These are phyloP conservation scores for Cercospora nicotianae DNA, from an alignment of 2,329 filamentous ascomycete species.

Conservation along the genomic window DNA sequence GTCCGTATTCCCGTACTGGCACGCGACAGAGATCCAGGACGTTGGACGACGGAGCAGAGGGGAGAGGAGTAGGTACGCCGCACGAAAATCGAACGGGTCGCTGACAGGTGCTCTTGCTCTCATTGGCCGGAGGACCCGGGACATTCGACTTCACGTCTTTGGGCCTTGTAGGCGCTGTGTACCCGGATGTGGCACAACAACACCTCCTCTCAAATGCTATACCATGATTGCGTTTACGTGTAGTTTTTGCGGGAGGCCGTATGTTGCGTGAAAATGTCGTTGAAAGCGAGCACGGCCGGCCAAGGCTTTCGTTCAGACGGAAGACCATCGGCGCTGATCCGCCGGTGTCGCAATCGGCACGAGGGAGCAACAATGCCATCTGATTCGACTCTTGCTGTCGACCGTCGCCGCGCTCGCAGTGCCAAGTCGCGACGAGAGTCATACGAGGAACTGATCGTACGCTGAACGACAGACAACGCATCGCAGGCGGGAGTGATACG, in stretches of 20 bases:
- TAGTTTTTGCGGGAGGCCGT: not conserved
- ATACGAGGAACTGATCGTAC: not conserved
- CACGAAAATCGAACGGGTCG: constrained; percentile 17
- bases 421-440: not conserved
- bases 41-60: constrained; percentile 1
- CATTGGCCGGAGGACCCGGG: constrained; percentile 7
- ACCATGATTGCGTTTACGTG: not conserved
- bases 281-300: not conserved
- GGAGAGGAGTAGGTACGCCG: not conserved
- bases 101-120: not conserved
- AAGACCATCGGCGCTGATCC: not conserved
- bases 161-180: constrained; percentile 12
- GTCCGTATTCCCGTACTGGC: not conserved
- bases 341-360: constrained; percentile 1
- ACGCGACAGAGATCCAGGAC: not conserved
- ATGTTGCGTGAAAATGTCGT: not conserved
- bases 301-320: not conserved
- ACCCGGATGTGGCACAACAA: constrained; percentile 1
- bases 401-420: not conserved
- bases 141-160: constrained; percentile 8
- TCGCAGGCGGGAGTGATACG: not conserved
- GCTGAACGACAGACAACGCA: not conserved
- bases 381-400: not conserved
- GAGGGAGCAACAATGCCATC: not conserved
- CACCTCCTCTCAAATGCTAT: constrained; percentile 14